Evolutionary conservation across 768 basidiomycete genomes (phyloP).

Genomic region (Mycena kentingensis): DNA sequence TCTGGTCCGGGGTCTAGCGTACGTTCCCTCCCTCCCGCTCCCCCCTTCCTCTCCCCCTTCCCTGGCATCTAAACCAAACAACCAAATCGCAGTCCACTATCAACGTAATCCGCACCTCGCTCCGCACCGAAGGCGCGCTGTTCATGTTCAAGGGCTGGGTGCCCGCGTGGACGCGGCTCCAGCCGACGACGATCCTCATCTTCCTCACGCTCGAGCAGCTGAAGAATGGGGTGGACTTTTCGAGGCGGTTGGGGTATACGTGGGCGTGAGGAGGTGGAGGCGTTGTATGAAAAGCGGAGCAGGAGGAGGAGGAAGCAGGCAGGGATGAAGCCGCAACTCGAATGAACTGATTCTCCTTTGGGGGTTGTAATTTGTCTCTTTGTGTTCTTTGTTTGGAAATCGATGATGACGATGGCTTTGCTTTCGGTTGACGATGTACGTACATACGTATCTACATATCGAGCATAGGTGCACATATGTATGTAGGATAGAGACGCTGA

Average conservation of each 20-base stretch:
- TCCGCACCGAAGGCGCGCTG: conserved; percentile 76
- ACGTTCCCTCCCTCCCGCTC: conserved; percentile 30
- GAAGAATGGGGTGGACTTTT: conserved; percentile 69
- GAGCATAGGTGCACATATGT: conserved; percentile 1
- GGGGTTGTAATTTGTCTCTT: background rate
- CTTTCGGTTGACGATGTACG: no score
- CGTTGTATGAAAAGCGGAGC: no score
- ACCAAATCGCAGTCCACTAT: conserved; percentile 59
- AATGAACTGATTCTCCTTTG: background rate
- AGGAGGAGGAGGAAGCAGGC: no score
- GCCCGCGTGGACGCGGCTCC: conserved; percentile 82
- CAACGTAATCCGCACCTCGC: conserved; percentile 64
- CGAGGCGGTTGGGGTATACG: conserved; percentile 45
- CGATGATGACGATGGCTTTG: no score
- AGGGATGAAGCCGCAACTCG: background rate
- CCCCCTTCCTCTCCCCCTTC: background rate
- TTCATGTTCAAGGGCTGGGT: conserved; percentile 96
- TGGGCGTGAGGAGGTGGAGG: conserved; percentile 28
- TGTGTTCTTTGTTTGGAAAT: background rate
- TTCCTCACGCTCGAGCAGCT: conserved; percentile 84
- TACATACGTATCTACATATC: no score
- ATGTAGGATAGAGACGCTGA: conserved; percentile 17
- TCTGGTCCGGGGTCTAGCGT: conserved; percentile 79
- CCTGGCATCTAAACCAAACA: background rate
- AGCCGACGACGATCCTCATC: conserved; percentile 87